Base-by-base conservation (phyloP, 306 rosid genomes). In the Cucumis melo region DNA sequence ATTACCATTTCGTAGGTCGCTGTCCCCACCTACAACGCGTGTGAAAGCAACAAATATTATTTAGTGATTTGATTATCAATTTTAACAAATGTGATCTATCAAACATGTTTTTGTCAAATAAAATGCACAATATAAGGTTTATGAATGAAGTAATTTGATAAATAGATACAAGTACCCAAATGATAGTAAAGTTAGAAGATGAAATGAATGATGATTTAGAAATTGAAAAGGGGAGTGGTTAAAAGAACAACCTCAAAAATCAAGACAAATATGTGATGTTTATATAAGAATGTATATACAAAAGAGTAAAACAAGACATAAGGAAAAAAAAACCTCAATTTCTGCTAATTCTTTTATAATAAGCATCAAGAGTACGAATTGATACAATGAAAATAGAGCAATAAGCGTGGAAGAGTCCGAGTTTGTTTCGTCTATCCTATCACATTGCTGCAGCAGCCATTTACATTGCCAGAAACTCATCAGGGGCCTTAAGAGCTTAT, bases 401-500 rank as follows among this genome's bases (percentile, higher is more conserved):
- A 72, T 93, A 80, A 57, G 44, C 79, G 61, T 82, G 78, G 55
- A 77, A 80, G 76, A 44, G 82, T 87, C 81, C 75, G 76, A 58
- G 55, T 75, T 81, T 81, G 71, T 51, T 58, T 51, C 42, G 61
- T 76, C 81, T 80, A 81, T 59, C 29, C 79, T 60, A 34, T 65
- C 61, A 84, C 76, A 80, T 41, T 67, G 54, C 74, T 76, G 83
- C 87, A 78, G 86, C 90, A 79, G 81, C 72, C 83, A 82, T 89
- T 84, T 86, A 91, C 91, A 88, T 70, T 81, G 83, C 92, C 87
- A 79, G 84, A 85, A 44, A 76, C 76, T 80, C 71, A 29, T 76
- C 71, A 57, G 13, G 12, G 56, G n/a, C 51, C 74, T 61, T 78
- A 46, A 55, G 42, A 46, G 84, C 73, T 61, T 76, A 80, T 73